Evolutionary conservation across 331 rosid species (phyloP), one percentile per base, ranked within the genome.

Genomic region (Cydonia oblonga): DNA sequence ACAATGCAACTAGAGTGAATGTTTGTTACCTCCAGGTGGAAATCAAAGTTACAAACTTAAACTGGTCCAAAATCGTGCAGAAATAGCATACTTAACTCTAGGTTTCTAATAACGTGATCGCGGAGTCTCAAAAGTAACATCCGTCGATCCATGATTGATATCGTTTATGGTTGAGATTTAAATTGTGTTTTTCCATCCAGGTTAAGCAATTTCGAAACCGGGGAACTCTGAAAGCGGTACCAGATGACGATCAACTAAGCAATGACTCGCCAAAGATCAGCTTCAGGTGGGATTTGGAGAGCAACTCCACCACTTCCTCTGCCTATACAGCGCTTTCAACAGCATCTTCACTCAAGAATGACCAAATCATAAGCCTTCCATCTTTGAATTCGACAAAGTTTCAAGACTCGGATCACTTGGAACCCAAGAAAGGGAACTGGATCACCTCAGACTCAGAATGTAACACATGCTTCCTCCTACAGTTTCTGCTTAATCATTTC

Each of bases 391-490:
- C 89, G n/a, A 66, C 57, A 11, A 76, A 87, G 64, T 63, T 74
- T 64, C 74, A 79, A 40, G 72, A 82, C 32, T 66, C 56, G 69
- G 69, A 79, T 54, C 78, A 54, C 14, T 28, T 19, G 75, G 69
- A 75, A 32, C 69, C 80, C 15, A 87, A 80, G 83, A 85, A 70
- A 70, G 97, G 86, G 77, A 91, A 85, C 66, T 95, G 99, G 99
- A 95, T 91, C 86, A 95, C 99, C 5, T 89, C 97, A 42, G 96
- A 91, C 60, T 89, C 96, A 46, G 97, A 95, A 75, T 91, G 99
- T 95, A n/a, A n/a, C n/a, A n/a, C n/a, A n/a, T n/a, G n/a, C n/a
- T n/a, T n/a, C n/a, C n/a, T n/a, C n/a, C n/a, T n/a, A 1, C 2
- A 60, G 33, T 12, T 15, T 59, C n/a, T 60, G 61, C 10, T 40